Base-by-base conservation (phyloP, 202 grass and related monocot species). In the Carex arenaria region DNA sequence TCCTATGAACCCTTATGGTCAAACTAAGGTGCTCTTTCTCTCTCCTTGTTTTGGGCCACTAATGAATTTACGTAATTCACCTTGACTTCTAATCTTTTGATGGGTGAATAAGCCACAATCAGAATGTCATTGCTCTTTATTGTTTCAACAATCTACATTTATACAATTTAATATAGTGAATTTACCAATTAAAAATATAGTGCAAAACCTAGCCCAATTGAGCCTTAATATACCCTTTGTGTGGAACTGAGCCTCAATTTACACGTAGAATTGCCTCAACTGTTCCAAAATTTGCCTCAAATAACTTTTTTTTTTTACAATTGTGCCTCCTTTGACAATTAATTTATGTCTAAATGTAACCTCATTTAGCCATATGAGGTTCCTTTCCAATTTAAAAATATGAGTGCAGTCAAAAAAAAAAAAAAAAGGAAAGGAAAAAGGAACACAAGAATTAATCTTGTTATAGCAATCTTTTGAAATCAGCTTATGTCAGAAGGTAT, bases 401-500 rank as follows among this genome's bases (percentile, higher is more conserved):
- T 67, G 13, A 54, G 12, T 8, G 22, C 70, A 49, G 42, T 9
- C 3, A 20, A 53, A 73, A 55, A 5, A 54, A 10, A 54, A 42
- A 43, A 6, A 43, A 43, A 4, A 67, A 68, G 19, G 23, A 63
- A 63, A 7, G 13, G 12, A 51, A 71, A 71, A 72, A 19, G 20
- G 20, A 73, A 53, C 43, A 73, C 3, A 5, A 73, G 3, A 73
- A 78, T 32, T 78, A 60, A 60, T 19, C 74, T 78, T 57, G 17
- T 38, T 18, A 20, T 59, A 40, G 9, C 54, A 38, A 85, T 57
- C 53, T 70, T 78, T 82, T 85, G 68, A 81, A 83, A 70, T 63
- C 93, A 98, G 95, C 83, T 98, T 89, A 89, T 98, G 53, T 89
- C 89, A 18, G 95, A 98, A 87, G 88, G 95, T 15, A 98, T 98